Conservation (phyloP, 192 early-diverging fungal species). For the Backusella luteola region DNA sequence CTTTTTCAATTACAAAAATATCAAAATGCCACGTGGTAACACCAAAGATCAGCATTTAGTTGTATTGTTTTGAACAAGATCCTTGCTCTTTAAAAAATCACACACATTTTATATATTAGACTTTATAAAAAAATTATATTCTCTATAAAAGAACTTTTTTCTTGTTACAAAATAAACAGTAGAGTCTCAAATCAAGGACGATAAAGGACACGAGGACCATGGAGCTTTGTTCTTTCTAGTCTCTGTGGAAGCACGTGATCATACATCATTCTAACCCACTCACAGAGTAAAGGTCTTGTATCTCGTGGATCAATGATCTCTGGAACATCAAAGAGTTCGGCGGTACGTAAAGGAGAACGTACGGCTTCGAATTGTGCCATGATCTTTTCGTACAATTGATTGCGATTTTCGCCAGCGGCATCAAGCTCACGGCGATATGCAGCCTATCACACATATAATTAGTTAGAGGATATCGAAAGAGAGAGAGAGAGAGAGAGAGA, state of each 20-base stretch:
- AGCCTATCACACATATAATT: conserved; percentile 19
- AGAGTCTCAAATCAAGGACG: conserved; percentile 14
- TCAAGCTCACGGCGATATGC: conserved; percentile 34
- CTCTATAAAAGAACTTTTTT: too few relatives aligned
- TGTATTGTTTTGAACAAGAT: conserved; percentile 1
- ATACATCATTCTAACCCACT: conserved; percentile 37
- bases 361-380: conserved; percentile 36
- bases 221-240: conserved; percentile 24
- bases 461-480: background rate
- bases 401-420: conserved; percentile 33
- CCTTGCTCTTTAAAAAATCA: background rate
- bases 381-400: conserved; percentile 30
- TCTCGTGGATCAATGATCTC: conserved; percentile 40
- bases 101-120: background rate
- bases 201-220: conserved; percentile 30
- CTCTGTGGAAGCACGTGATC: conserved; percentile 32
- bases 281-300: conserved; percentile 32
- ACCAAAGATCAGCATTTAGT: conserved; percentile 10
- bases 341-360: conserved; percentile 34
- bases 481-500: too few relatives aligned
- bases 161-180: too few relatives aligned
- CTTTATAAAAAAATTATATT: background rate
- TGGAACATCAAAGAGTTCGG: conserved; percentile 37
- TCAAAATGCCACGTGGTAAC: conserved; percentile 9
- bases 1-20: background rate